Base-by-base conservation (phyloP, 495 filamentous ascomycete species). In the Podospora anserina region DNA sequence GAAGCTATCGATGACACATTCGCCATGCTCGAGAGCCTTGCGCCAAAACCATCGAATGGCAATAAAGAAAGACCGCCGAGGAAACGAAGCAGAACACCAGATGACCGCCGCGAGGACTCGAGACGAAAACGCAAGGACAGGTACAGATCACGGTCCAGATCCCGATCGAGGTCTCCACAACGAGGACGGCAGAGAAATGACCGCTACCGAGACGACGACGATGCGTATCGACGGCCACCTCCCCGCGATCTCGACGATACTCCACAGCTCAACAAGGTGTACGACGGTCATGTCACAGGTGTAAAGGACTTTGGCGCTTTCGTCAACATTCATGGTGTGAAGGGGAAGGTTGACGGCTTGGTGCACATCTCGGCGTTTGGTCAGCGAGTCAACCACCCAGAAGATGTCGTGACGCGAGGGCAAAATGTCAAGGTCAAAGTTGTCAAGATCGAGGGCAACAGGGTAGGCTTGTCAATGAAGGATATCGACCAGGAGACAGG, bases 291-390 rank as follows among this genome's bases (percentile, higher is more conserved):
- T 68, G 90, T 98, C 56, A 97, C 92, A 2, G 93, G 93, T 0
- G 83, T 98, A 34, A 97, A 97, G 76, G 91, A 97, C 71, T 99
- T 97, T 80, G 95, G 95, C 44, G 92, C 90, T 15, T 99, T 99
- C 78, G 93, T 99, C 63, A 97, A 94, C 72, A 79, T 99, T n/a
- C 82, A 88, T 72, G 91, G 92, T 27, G 89, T 99, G 4, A 88
- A 84, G 76, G 92, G 94, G 18, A 96, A 93, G 75, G 90, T 96
- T 26, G 94, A 97, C 73, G 95, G 95, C 2, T 84, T 99, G 74
- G 94, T 98, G 5, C 95, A 99, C 78, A 87, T 99, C n/a, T 96
- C 94, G 34, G 91, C 91, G n/a, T 91, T 98, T 81, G 92, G 92
- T 1, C 88, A 89, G 49, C 88, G 94, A 28, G 92, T 97, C 32